Evolutionary conservation across 441 rosid species (phyloP).

Genomic region (Geranium incanum): DNA sequence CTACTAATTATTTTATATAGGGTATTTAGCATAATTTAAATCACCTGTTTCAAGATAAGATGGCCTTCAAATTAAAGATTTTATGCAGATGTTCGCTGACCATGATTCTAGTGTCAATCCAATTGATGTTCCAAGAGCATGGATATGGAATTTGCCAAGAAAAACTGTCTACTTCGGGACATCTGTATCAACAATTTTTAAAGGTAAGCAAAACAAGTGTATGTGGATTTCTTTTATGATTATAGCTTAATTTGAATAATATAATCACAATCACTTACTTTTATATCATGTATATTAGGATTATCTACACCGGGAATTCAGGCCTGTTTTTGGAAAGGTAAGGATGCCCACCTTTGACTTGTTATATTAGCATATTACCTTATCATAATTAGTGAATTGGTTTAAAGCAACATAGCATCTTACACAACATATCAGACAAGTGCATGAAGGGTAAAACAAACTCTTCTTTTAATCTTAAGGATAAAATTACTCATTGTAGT

Average conservation of each 20-base stretch:
- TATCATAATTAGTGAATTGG: background rate
- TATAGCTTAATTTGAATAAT: conserved; percentile 11
- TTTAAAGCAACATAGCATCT: conserved; percentile 4
- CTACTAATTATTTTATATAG: background rate
- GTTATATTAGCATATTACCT: conserved; percentile 12
- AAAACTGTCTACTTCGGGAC: conserved; percentile 87
- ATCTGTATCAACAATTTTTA: conserved; percentile 80
- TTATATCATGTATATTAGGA: conserved; percentile 39
- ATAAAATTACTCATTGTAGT: background rate
- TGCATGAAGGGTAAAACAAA: conserved; percentile 1
- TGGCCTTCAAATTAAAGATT: conserved; percentile 19
- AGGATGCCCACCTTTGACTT: conserved; percentile 17
- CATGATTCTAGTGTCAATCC: conserved; percentile 78
- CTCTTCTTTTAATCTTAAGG: no score
- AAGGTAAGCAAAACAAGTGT: conserved; percentile 41
- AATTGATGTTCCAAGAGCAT: conserved; percentile 66
- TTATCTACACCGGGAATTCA: conserved; percentile 73
- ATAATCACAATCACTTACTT: conserved; percentile 18
- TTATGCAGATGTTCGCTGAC: conserved; percentile 83
- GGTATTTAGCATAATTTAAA: conserved; percentile 10
- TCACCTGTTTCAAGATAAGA: conserved; percentile 12
- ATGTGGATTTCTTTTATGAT: background rate
- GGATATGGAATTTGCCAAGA: conserved; percentile 79
- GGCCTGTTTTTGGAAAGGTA: conserved; percentile 94
- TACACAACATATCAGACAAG: background rate